A percentile compares a stretch with the other conserved stretches of the same genome.
Conservation (phyloP, 257 asterid species). For the Leonotis leonurus region DNA sequence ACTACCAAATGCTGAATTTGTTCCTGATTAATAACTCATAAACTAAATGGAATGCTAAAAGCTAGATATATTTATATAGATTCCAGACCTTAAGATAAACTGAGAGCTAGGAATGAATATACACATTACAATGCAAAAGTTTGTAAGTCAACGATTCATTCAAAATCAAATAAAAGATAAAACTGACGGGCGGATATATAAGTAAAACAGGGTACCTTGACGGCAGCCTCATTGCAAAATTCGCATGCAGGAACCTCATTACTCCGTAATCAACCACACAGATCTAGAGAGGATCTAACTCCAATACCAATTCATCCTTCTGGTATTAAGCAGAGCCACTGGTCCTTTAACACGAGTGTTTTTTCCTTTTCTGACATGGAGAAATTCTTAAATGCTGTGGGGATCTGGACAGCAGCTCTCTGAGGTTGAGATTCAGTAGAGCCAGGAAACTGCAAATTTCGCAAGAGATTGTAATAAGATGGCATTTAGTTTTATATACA, state of each 20-base stretch:
- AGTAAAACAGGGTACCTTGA: conserved; percentile 46
- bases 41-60: background rate
- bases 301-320: conserved; percentile 76
- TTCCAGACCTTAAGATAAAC: background rate
- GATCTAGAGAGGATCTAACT: conserved; percentile 82
- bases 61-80: background rate
- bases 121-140: background rate
- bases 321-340: conserved; percentile 63
- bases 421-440: conserved; percentile 34
- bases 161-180: background rate
- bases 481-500: conserved; percentile 5
- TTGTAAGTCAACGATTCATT: background rate
- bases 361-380: conserved; percentile 76
- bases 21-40: background rate
- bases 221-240: conserved; percentile 92
- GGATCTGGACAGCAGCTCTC: conserved; percentile 46
- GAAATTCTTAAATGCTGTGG: conserved; percentile 69
- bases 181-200: background rate
- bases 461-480: conserved; percentile 1
- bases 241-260: conserved; percentile 79
- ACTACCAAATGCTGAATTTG: background rate
- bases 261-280: conserved; percentile 77
- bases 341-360: conserved; percentile 61
- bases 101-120: background rate
- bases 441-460: conserved; percentile 36